These are phyloP conservation scores for Euptelea pleiosperma DNA, from an alignment of 164 flowering plant genomes.

Conservation along the genomic window DNA sequence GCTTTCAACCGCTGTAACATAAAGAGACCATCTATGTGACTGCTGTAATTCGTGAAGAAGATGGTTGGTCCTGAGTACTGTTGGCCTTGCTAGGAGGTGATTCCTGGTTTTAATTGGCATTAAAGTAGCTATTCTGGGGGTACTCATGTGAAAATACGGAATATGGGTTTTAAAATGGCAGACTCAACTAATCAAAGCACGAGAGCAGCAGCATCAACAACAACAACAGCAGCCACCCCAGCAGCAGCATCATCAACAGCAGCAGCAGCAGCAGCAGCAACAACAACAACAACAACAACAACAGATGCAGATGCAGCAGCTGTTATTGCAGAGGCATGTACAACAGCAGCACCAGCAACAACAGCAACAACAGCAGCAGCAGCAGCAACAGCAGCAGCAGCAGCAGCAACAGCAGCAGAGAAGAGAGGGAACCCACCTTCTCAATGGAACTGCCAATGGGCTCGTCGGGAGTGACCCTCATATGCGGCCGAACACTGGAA, in stretches of 20 bases:
- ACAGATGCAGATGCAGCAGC: conserved; percentile 70
- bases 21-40: too few species aligned
- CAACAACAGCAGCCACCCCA: conserved; percentile 37
- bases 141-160: not conserved
- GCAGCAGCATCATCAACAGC: conserved; percentile 37
- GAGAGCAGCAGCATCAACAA: conserved; percentile 48
- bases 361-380: conserved; percentile 49
- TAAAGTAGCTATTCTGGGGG: too few species aligned
- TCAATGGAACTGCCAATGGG: conserved; percentile 77
- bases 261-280: conserved; percentile 37
- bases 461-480: conserved; percentile 67
- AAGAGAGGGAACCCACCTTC: conserved; percentile 74
- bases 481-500: conserved; percentile 63
- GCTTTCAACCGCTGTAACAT: too few species aligned
- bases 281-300: conserved; percentile 69
- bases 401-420: conserved; percentile 58
- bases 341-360: conserved; percentile 62
- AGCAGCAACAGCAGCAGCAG: conserved; percentile 56
- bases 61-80: too few species aligned
- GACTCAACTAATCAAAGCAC: conserved; percentile 55
- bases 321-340: conserved; percentile 62
- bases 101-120: too few species aligned
- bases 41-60: too few species aligned
- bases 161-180: conserved; percentile 19
- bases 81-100: too few species aligned